Conservation (phyloP, 2,329 filamentous ascomycete genomes). For the Penicillium vulpinum region DNA sequence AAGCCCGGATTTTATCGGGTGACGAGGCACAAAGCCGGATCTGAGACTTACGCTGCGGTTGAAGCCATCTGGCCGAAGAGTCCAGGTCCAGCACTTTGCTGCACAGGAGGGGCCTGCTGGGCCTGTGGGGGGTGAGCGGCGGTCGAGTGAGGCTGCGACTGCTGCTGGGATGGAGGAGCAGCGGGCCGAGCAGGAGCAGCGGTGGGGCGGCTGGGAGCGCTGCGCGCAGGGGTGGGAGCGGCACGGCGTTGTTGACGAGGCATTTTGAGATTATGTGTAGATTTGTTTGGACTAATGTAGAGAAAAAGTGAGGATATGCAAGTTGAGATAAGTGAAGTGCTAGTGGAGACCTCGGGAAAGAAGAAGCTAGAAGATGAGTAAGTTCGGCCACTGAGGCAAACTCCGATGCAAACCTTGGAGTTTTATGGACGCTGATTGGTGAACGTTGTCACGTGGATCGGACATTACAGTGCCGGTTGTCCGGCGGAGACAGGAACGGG, state of each 20-base stretch:
- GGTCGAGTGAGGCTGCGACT: slow-evolving; percentile 69
- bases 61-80: slow-evolving; percentile 96
- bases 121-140: slow-evolving; percentile 51
- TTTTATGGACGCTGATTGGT: not conserved
- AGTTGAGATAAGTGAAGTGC: slow-evolving; percentile 7
- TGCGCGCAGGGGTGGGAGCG: slow-evolving; percentile 51
- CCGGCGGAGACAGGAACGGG: slow-evolving; percentile 7
- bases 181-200: slow-evolving; percentile 60
- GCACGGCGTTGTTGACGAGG: slow-evolving; percentile 73
- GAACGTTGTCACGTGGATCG: not conserved
- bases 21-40: not conserved
- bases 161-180: slow-evolving; percentile 58
- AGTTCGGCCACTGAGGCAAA: slow-evolving; percentile 23
- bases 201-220: slow-evolving; percentile 66
- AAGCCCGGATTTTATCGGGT: slow-evolving; percentile 14
- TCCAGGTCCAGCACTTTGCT: slow-evolving; percentile 68
- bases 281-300: slow-evolving; percentile 15
- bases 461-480: not conserved
- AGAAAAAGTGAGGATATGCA: slow-evolving; percentile 22
- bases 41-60: slow-evolving; percentile 84
- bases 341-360: slow-evolving; percentile 29
- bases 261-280: slow-evolving; percentile 55
- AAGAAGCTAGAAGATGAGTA: slow-evolving; percentile 32
- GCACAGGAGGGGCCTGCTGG: slow-evolving; percentile 52
- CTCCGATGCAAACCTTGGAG: slow-evolving; percentile 15